Conservation (phyloP, 2,329 filamentous ascomycete species). For the Claviceps maximensis region DNA sequence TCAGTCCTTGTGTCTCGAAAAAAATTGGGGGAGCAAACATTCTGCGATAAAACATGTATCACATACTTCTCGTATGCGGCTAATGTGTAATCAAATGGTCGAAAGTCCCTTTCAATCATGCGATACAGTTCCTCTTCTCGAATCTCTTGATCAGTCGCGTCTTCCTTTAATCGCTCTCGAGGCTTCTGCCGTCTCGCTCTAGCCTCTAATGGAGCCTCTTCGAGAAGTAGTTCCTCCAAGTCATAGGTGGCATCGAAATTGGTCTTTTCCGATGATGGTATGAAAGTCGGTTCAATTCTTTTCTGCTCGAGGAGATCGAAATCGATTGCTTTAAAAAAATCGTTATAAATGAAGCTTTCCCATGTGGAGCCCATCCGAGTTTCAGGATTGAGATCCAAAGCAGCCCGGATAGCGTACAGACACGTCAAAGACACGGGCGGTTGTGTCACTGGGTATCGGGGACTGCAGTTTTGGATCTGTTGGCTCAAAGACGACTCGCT, state of each 20-base stretch:
- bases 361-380: constrained; percentile 79
- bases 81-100: constrained; percentile 87
- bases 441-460: constrained; percentile 83
- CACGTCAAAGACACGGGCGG: constrained; percentile 82
- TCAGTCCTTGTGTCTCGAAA: constrained; percentile 8
- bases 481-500: constrained; percentile 69
- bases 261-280: constrained; percentile 91
- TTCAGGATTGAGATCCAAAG: constrained; percentile 67
- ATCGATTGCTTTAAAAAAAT: constrained; percentile 79
- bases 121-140: constrained; percentile 86
- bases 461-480: constrained; percentile 67
- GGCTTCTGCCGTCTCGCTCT: constrained; percentile 88
- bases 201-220: constrained; percentile 90
- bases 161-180: constrained; percentile 77
- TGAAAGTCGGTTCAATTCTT: constrained; percentile 79
- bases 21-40: neutral
- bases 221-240: constrained; percentile 79
- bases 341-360: constrained; percentile 72
- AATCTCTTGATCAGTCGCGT: constrained; percentile 90
- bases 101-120: constrained; percentile 88
- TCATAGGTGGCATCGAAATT: constrained; percentile 99
- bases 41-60: too few relatives aligned
- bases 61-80: constrained; percentile 63
- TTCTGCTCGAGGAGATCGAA: constrained; percentile 77
- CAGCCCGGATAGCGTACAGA: constrained; percentile 72